Base-by-base conservation (phyloP, 2,329 filamentous ascomycete species). In the Lasiodiplodia gonubiensis region DNA sequence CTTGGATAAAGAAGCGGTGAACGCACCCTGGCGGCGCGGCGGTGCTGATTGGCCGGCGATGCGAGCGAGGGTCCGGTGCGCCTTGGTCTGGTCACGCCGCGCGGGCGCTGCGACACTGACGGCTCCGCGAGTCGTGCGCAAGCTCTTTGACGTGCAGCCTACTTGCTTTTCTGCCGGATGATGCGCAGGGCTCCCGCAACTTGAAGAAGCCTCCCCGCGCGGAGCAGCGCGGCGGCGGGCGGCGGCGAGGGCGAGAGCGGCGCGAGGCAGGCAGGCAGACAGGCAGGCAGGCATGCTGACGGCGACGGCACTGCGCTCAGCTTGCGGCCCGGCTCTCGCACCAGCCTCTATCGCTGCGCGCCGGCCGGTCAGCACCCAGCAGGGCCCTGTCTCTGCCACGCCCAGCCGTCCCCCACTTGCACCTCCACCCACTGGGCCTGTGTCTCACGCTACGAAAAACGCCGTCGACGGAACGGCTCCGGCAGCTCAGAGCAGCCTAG, bases 1-100 rank as follows among this genome's bases (percentile, higher is more conserved):
- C 35, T 65, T 65, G 63, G 60, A 57, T 53, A 61, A 53, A 67
- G 54, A 57, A 60, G 54, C 65, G 65, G 65, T 67, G 54, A 67
- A 54, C 51, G 27, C 48, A 65, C 51, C 49, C 63, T 53, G 63
- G 63, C 51, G 63, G 63, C 63, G 63, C 51, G 63, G 23, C 25
- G 23, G 63, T 11, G 16, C 33, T 65, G 63, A 65, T 65, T 65
- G 63, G 63, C 63, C 42, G 63, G 18, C 37, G 39, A 60, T 48
- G 63, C 63, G 52, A 53, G 42, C 63, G 63, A 53, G 63, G 63
- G 57, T 60, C 57, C 57, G 57, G 57, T 42, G 57, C 57, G 57
- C 57, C 55, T 60, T 60, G 57, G 51, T 46, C 51, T 55, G 63
- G 63, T 65, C 63, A 65, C 63, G 63, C 63, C 63, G 63, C 21